Base-by-base conservation (phyloP, 352 stramenopile species). In the Pythium rishiriense region DNA sequence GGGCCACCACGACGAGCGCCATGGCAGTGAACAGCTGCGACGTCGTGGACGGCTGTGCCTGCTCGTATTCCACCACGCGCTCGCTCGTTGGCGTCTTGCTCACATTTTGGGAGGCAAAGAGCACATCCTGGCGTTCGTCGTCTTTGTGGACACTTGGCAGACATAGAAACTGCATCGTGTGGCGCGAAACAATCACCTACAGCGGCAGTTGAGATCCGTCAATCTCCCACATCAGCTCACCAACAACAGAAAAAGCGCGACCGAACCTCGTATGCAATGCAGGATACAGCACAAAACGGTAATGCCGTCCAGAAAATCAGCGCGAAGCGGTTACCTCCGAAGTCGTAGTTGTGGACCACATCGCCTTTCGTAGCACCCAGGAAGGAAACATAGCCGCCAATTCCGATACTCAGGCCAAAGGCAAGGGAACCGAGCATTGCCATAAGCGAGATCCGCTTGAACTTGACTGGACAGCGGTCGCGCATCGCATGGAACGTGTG, bases 301-400 rank as follows among this genome's bases (percentile, higher is more conserved):
- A 87, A 41, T 14, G 75, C 28, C 19, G 78, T 72, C 73, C 76
- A 85, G 59, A 74, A 87, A 17, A 56, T 47, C 49, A 81, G 71
- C 55, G 74, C 61, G 9, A 61, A 60, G 5, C 50, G 62, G 46
- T 79, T 72, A 4, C 65, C 55, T 4, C 39, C 33, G 24, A 74
- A 74, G 56, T 83, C 66, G 39, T 82, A 83, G 66, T 87, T 87
- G 52, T 72, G 68, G 6, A 85, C 43, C 21, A 87, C 58, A 45
- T 89, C 80, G 22, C 49, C 59, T 46, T 74, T 72, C 1, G 78
- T 85, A 3, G 41, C 47, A 10, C 68, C 68, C 8, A 85, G 58
- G 56, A 87, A 87, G 37, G 78, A 76, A 4, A 85, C 46, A 56
- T 89, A 86, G 3, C 76, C 78, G 17, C 70, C 75, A 26, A 89